These are phyloP conservation scores for Nakaseomyces nivariensis DNA, from an alignment of 1,139 yeast species.

Conservation along the genomic window DNA sequence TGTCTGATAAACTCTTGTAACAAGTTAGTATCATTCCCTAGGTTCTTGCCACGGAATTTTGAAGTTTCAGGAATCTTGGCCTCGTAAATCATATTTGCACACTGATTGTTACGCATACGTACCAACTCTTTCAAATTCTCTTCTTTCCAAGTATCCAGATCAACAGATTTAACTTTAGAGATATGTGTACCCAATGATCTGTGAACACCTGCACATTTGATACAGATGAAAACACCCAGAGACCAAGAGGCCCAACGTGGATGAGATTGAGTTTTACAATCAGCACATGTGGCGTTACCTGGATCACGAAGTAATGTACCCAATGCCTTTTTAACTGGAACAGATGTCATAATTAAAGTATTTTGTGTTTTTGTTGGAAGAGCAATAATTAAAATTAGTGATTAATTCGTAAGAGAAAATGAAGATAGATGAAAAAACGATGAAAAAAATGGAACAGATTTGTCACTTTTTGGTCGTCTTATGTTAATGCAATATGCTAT, in stretches of 20 bases:
- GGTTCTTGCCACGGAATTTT: constrained; percentile 43
- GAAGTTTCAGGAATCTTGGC: constrained; percentile 40
- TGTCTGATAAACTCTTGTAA: constrained; percentile 84
- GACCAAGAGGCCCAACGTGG: constrained; percentile 99
- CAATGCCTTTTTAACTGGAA: constrained; percentile 40
- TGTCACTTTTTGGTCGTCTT: too few relatives aligned
- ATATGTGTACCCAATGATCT: constrained; percentile 94
- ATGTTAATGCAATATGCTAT: background rate
- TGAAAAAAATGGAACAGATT: too few relatives aligned
- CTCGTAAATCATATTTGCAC: constrained; percentile 76
- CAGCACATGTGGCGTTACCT: constrained; percentile 74
- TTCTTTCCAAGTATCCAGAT: constrained; percentile 93
- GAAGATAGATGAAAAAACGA: background rate
- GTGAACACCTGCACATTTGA: constrained; percentile 90
- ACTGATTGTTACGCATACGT: constrained; percentile 69
- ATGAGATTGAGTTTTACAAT: constrained; percentile 79
- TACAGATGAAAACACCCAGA: constrained; percentile 84
- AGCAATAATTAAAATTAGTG: too few relatives aligned
- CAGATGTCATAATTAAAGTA: constrained; percentile 12
- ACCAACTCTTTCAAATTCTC: constrained; percentile 80
- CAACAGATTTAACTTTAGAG: constrained; percentile 77
- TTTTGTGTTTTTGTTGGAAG: too few relatives aligned
- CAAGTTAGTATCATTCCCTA: constrained; percentile 68
- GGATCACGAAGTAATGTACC: constrained; percentile 66
- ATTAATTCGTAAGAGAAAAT: background rate